Evolutionary conservation across 164 flowering plant genomes (phyloP).

Genomic region (Annona squamosa): DNA sequence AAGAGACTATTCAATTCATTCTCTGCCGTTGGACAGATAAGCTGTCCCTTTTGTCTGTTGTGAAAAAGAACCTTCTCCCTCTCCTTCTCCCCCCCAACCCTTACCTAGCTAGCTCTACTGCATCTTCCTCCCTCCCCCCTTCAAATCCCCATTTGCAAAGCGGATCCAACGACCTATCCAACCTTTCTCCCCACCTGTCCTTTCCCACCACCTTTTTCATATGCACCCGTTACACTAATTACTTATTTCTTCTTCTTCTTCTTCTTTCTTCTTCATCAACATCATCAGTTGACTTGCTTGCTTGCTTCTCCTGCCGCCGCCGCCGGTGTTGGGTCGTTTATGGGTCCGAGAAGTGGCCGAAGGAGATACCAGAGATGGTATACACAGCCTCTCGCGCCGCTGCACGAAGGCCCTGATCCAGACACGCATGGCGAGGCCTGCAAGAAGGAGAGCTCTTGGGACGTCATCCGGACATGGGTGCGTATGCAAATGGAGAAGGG

Average conservation of each 20-base stretch:
- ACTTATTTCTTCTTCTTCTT: neutral
- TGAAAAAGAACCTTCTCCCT: conserved; percentile 6
- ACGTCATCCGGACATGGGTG: conserved; percentile 59
- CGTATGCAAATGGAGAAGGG: conserved; percentile 32
- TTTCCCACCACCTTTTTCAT: neutral
- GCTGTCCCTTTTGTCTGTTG: conserved; percentile 46
- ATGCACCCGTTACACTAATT: neutral
- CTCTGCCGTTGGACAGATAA: conserved; percentile 39
- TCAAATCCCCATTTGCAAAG: neutral
- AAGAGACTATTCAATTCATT: conserved; percentile 11
- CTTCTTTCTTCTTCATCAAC: neutral
- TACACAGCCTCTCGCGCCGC: conserved; percentile 52
- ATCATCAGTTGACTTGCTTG: neutral
- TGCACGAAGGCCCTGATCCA: conserved; percentile 72
- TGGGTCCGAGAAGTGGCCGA: conserved; percentile 35
- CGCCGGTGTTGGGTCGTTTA: neutral
- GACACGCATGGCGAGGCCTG: conserved; percentile 39
- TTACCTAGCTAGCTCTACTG: neutral
- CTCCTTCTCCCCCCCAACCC: conserved; percentile 7
- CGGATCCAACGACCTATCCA: conserved; percentile 2
- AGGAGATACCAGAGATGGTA: conserved; percentile 41
- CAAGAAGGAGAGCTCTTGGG: conserved; percentile 77
- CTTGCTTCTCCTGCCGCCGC: neutral
- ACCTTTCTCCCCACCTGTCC: neutral
- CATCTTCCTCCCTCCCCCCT: conserved; percentile 4